phyloP scores from a whole-genome alignment of 2,329 filamentous ascomycete species.

The Gliomastix tumulicola region DNA sequence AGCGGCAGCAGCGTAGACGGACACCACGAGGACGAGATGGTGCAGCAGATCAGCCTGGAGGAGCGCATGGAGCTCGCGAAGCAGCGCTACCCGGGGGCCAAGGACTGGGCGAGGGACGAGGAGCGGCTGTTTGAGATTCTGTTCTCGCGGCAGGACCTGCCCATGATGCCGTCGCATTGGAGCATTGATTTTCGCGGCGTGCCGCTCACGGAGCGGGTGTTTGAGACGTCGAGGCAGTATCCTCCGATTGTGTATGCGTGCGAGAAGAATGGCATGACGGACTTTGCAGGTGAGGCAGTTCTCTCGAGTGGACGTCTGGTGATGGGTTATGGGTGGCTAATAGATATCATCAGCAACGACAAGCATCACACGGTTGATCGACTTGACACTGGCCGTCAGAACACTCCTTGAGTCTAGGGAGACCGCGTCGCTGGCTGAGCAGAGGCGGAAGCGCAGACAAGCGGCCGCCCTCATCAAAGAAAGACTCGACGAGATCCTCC shows the following conservation, averaged over 20 bases:
- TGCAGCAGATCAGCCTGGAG: not conserved
- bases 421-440: constrained; percentile 11
- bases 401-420: constrained; percentile 25
- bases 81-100: constrained; percentile 29
- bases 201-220: constrained; percentile 27
- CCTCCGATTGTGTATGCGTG: constrained; percentile 30
- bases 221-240: constrained; percentile 19
- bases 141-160: constrained; percentile 30
- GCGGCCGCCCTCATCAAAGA: constrained; percentile 23
- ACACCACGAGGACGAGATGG: constrained; percentile 1
- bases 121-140: constrained; percentile 33
- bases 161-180: constrained; percentile 32
- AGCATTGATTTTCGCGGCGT: constrained; percentile 29
- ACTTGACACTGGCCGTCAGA: constrained; percentile 27
- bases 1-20: no score
- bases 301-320: no score
- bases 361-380: constrained; percentile 26
- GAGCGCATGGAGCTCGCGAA: constrained; percentile 37
- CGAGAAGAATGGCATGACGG: constrained; percentile 18
- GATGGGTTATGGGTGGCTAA: no score
- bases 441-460: not conserved
- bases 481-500: constrained; percentile 24
- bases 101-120: constrained; percentile 45
- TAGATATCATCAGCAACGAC: no score
- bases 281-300: constrained; percentile 25